Conservation (phyloP, 1,284 basidiomycete genomes). For the Sanghuangporus baumii region DNA sequence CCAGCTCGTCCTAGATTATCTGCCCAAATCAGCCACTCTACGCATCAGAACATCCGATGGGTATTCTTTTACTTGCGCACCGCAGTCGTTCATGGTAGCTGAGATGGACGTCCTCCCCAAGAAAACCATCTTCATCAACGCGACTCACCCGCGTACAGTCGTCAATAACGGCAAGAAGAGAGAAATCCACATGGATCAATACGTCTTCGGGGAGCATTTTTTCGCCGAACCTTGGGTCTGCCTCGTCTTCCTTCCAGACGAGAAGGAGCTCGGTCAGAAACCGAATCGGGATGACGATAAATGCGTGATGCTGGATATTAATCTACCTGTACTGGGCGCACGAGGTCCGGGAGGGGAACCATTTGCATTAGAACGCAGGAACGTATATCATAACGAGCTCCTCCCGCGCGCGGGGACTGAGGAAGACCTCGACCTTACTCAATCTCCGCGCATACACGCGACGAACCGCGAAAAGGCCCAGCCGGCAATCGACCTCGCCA, state of each 20-base stretch:
- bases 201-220: neutral
- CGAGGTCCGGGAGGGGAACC: slow-evolving; percentile 9
- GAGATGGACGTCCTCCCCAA: slow-evolving; percentile 5
- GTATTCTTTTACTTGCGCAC: neutral
- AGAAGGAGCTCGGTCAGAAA: neutral
- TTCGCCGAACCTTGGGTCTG: slow-evolving; percentile 5
- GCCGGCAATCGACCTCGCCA: slow-evolving; percentile 5
- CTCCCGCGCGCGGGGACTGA: neutral
- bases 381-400: slow-evolving; percentile 2
- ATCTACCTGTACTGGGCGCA: slow-evolving; percentile 1
- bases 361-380: slow-evolving; percentile 3
- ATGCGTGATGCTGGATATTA: slow-evolving; percentile 5
- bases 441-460: slow-evolving; percentile 1
- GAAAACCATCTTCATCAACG: neutral
- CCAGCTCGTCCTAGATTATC: slow-evolving; percentile 13
- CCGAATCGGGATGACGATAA: neutral
- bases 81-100: slow-evolving; percentile 2
- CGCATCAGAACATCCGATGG: slow-evolving; percentile 11
- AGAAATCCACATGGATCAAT: neutral
- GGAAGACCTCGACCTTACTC: neutral
- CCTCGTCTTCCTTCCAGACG: slow-evolving; percentile 1
- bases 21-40: slow-evolving; percentile 5
- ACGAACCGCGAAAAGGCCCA: neutral
- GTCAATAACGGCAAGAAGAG: neutral
- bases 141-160: neutral